A percentile compares a stretch with the other conserved stretches of the same genome.
Evolutionary conservation across 2,329 filamentous ascomycete genomes (phyloP).

Genomic region (Alternaria gaisen): DNA sequence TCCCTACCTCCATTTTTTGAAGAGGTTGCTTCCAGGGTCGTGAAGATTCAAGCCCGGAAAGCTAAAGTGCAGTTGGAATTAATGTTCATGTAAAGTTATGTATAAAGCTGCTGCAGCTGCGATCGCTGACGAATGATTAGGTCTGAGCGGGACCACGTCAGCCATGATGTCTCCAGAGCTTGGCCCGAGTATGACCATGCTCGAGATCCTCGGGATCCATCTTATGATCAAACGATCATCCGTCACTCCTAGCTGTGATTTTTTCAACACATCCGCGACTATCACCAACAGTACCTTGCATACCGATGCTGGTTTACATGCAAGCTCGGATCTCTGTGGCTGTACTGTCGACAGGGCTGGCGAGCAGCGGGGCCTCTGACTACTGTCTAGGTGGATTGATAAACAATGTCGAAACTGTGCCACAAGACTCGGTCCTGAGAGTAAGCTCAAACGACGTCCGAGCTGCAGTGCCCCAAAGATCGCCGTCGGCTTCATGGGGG

Average conservation of each 20-base stretch:
- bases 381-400: not conserved
- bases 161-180: constrained; percentile 1
- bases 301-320: not conserved
- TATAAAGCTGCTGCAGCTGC: not conserved
- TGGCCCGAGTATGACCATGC: constrained; percentile 16
- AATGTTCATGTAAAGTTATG: constrained; percentile 12
- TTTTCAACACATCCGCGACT: not conserved
- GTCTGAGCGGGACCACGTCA: constrained; percentile 3
- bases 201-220: constrained; percentile 15
- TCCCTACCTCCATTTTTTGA: constrained; percentile 13
- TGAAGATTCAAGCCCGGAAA: constrained; percentile 11
- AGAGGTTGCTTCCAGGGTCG: constrained; percentile 13
- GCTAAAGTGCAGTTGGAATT: constrained; percentile 7
- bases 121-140: constrained; percentile 8
- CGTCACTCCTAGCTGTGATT: not conserved
- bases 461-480: constrained; percentile 1
- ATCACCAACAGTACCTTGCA: not conserved
- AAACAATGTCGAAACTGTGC: not conserved
- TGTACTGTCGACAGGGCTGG: not conserved
- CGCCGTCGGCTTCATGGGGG: not conserved
- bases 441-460: not conserved
- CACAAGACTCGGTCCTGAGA: not conserved
- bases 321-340: not conserved
- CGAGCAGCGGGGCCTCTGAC: not conserved
- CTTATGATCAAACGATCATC: constrained; percentile 2